Evolutionary conservation across 345 rosid genomes (phyloP).

Genomic region (Citrus sinensis): DNA sequence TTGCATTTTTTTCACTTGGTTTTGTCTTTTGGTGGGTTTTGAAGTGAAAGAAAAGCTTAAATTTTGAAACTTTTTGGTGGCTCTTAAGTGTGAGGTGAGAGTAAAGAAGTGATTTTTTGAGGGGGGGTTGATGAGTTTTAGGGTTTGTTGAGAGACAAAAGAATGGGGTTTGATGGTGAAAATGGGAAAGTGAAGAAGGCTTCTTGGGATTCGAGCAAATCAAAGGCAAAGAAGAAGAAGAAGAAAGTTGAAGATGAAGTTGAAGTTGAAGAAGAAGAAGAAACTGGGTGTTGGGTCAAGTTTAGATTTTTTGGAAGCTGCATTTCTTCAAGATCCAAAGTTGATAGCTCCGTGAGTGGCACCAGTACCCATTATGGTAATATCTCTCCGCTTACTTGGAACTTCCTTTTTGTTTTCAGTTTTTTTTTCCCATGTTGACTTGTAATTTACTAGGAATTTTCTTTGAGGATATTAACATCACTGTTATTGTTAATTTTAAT

Average conservation of each 20-base stretch:
- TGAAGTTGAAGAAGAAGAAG: slow-evolving; percentile 29
- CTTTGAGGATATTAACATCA: not conserved
- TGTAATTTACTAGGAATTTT: not conserved
- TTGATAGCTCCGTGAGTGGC: slow-evolving; percentile 64
- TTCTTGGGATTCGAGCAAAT: slow-evolving; percentile 36
- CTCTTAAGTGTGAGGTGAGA: not conserved
- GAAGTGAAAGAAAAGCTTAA: not conserved
- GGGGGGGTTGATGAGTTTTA: slow-evolving; percentile 27
- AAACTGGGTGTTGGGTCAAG: slow-evolving; percentile 70
- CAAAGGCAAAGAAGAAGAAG: slow-evolving; percentile 50
- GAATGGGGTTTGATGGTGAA: slow-evolving; percentile 37
- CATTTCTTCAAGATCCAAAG: slow-evolving; percentile 73
- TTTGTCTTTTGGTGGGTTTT: not conserved
- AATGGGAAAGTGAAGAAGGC: slow-evolving; percentile 37
- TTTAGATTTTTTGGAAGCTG: slow-evolving; percentile 57
- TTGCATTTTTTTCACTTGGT: not conserved
- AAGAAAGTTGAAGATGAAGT: slow-evolving; percentile 30
- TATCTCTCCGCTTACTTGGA: not conserved
- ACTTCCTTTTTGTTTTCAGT: not conserved
- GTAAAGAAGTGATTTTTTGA: slow-evolving; percentile 14
- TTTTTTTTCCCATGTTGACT: not conserved
- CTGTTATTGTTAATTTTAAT: not conserved
- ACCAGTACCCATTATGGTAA: slow-evolving; percentile 46
- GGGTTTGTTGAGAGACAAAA: slow-evolving; percentile 25
- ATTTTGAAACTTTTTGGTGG: slow-evolving; percentile 10